These are phyloP conservation scores for Debaryomyces udenii DNA, from an alignment of 1,139 yeast genomes.

Conservation along the genomic window DNA sequence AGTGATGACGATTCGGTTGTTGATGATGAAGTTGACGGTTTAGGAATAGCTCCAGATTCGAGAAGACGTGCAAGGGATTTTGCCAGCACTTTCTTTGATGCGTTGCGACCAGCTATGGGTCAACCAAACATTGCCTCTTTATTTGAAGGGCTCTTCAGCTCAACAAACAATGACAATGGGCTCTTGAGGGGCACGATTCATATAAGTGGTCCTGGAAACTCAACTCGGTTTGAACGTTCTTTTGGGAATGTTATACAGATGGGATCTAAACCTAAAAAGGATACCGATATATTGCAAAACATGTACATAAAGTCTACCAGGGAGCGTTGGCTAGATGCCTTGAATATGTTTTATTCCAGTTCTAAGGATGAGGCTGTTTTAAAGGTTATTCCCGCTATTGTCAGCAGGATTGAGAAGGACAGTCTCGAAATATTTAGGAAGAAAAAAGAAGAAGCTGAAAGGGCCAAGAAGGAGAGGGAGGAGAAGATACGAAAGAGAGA, in stretches of 20 bases:
- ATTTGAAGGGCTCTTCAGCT: slow-evolving; percentile 22
- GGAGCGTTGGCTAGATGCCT: slow-evolving; percentile 72
- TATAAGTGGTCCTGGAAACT: slow-evolving; percentile 15
- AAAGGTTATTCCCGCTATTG: slow-evolving; percentile 53
- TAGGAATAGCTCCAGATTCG: slow-evolving; percentile 14
- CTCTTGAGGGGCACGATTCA: slow-evolving; percentile 21
- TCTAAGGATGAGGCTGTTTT: slow-evolving; percentile 41
- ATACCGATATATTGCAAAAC: slow-evolving; percentile 22
- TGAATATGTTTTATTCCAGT: slow-evolving; percentile 51
- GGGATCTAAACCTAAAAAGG: slow-evolving; percentile 15
- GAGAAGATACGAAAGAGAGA: slow-evolving; percentile 35
- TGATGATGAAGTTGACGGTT: slow-evolving; percentile 25
- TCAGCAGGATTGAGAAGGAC: slow-evolving; percentile 55
- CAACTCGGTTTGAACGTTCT: slow-evolving; percentile 27
- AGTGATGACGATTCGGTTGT: slow-evolving; percentile 28
- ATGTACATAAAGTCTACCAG: slow-evolving; percentile 56
- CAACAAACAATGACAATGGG: slow-evolving; percentile 17
- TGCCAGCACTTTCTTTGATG: slow-evolving; percentile 29
- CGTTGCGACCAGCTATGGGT: slow-evolving; percentile 25
- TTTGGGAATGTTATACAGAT: slow-evolving; percentile 31
- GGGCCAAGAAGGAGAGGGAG: slow-evolving; percentile 31
- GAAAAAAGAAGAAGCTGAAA: slow-evolving; percentile 36
- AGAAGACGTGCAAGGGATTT: slow-evolving; percentile 25
- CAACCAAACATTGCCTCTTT: slow-evolving; percentile 22
- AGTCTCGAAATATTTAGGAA: slow-evolving; percentile 35